phyloP scores from a whole-genome alignment of 176 grass and related monocot genomes.

The Oryza rufipogon region DNA sequence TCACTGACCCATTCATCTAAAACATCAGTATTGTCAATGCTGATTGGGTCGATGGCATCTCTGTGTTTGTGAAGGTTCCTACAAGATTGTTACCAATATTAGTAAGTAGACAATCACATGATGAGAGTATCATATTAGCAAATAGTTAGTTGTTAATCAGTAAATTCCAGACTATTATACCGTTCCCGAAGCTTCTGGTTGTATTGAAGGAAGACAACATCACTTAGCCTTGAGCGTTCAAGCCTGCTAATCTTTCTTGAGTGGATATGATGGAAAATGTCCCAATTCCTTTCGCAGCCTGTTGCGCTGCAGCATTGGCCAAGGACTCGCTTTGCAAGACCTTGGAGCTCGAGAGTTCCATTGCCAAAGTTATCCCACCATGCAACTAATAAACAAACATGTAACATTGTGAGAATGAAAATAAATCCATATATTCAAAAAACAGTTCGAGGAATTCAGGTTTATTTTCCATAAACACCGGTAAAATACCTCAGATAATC shows the following conservation, averaged over 20 bases:
- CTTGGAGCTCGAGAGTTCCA: slow-evolving; percentile 55
- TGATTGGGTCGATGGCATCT: slow-evolving; percentile 47
- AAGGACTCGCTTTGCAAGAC: slow-evolving; percentile 55
- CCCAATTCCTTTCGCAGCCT: slow-evolving; percentile 59
- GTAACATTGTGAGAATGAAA: neutral
- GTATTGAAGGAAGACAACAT: slow-evolving; percentile 45
- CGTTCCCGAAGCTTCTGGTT: slow-evolving; percentile 63
- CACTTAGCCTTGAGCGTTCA: slow-evolving; percentile 49
- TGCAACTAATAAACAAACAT: slow-evolving; percentile 53
- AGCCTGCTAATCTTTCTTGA: slow-evolving; percentile 53
- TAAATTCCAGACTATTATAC: slow-evolving; percentile 17
- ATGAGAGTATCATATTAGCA: neutral
- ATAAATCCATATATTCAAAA: neutral
- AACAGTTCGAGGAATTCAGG: neutral
- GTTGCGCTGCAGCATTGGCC: slow-evolving; percentile 68
- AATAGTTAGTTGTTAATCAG: neutral
- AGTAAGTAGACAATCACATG: neutral
- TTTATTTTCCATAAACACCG: neutral
- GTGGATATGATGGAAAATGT: slow-evolving; percentile 44
- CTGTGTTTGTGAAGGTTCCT: slow-evolving; percentile 41
- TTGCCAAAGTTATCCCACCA: slow-evolving; percentile 72
- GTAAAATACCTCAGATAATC: neutral
- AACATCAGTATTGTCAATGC: slow-evolving; percentile 53
- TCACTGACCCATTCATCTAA: slow-evolving; percentile 63
- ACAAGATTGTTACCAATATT: neutral